Evolutionary conservation across 441 rosid genomes (phyloP), one percentile per base, ranked within the genome.

Genomic region (Pelargonium fulgidum): DNA sequence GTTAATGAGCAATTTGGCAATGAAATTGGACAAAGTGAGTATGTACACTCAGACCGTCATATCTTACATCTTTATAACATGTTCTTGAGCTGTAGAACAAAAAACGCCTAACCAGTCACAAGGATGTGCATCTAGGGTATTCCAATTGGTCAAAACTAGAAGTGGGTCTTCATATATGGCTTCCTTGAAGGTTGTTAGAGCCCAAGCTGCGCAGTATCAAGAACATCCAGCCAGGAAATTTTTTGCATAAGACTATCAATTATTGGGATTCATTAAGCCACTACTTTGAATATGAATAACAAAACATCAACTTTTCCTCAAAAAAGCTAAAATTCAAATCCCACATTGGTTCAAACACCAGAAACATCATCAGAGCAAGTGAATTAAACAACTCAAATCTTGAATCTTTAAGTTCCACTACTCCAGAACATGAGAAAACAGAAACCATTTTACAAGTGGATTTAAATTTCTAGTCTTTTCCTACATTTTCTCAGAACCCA

Each of bases 151-250:
- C 76, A 89, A 80, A 80, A 88, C 86, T 75, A 80, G 62, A 68
- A 64, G 78, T 20, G 97, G 96, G 82, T 94, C 98, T 69, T 92
- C 98, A 78, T 78, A 85, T 73, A 89, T 85, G 48, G 86, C 92
- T 85, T 90, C 94, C 85, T 87, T 94, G 81, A 94, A 92, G 70
- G 85, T 73, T 42, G 62, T 79, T 47, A 94, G 89, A 6, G 91
- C 94, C 84, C 59, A 78, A 85, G 78, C 99, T 95, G 73, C 13
- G 50, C 24, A 84, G 76, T 10, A 62, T 12, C 62, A 74, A 29
- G 14, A 58, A 26, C 67, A 67, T 58, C 39, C 70, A 62, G 76
- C 36, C 82, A 81, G 54, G 20, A 78, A 67, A 44, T 67, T 64
- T 64, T 20, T 67, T 9, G 41, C 61, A 39, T 12, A 7, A 39